Evolutionary conservation across 495 filamentous ascomycete genomes (phyloP), one percentile per base, ranked within the genome.

Genomic region (Podospora tetraspora): DNA sequence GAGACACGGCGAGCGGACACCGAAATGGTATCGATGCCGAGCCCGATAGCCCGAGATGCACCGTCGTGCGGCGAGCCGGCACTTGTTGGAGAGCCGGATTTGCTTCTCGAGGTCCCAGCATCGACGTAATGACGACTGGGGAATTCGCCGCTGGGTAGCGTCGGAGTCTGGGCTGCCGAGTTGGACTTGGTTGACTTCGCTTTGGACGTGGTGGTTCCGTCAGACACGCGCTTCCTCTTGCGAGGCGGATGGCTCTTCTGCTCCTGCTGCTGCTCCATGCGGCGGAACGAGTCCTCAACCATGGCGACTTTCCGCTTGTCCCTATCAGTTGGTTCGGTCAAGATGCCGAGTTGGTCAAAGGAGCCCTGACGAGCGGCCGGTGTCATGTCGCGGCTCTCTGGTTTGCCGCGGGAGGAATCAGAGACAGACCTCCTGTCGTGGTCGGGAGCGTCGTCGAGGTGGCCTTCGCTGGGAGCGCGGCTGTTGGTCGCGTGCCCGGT

Each of bases 251-350:
- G 66, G 22, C 64, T 68, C 24, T 75, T 71, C 24, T 71, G 73
- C 29, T 73, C 70, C 19, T 84, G 82, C 58, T 89, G 83, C 69
- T 88, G 84, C 63, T 90, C 88, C 78, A 90, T 83, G 65, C 87
- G 83, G 66, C 86, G 82, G 69, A 91, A 91, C 0, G 86, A 86
- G 74, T 92, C 91, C 75, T 97, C 93, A 19, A 92, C 84, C 76
- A 91, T 90, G 22, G 90, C 89, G 27, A 97, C 87, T 75, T 97
- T 97, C 57, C 92, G 87, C 77, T 91, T 91, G 71, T 97, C 94
- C 19, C 94, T 87, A 67, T 90, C 92, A 6, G 93, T 95, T 6
- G 92, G 83, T 73, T 92, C 92, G 2, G 80, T 72, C 79, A 88
- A 61, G 79, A 83, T 79, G 73, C 85, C 72, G 62, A 82, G 68